Base-by-base conservation (phyloP, 2,329 filamentous ascomycete genomes). In the Diaporthe ampelina region DNA sequence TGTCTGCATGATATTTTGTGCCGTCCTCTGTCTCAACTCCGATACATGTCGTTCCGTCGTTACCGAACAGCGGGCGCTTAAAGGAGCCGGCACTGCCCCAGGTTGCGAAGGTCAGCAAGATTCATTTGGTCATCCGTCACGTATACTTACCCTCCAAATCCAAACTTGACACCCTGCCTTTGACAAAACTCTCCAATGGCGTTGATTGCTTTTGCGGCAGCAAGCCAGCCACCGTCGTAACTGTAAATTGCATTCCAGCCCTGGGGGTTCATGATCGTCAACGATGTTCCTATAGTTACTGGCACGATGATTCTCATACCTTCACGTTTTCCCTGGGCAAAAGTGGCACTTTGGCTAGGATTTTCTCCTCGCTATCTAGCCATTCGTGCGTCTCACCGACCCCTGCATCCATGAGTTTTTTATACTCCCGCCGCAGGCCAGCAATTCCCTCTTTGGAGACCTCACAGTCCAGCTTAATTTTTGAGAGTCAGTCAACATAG, bases 181-280 rank as follows among this genome's bases (percentile, higher is more conserved):
- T 79, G 80, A 17, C 86, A 77, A 19, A 81, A 80, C 37, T 82
- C 78, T 15, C 86, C 85, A 24, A 87, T 85, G 1, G 85, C 84
- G 70, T 86, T 83, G 78, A 86, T 86, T 24, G 85, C 85, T 77
- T 86, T 85, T 8, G 82, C 84, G 26, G 85, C 85, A 29, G 85
- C 85, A 21, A 87, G 79, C 86, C 86, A 87, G 59, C 86, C 86
- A 32, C 85, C 85, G 70, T 87, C 84, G 5, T 78, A 68, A 72
- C 82, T 84, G 68, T 80, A 86, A 24, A 87, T 79, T 11, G 82
- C 86, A 78, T 86, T 86, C 85, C 86, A 87, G 4, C 85, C 85
- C 80, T 83, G 68, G 2, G 6, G 8, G 9, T 6, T 26, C 13
- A 4, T 43, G 35, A 35, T 13, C 0, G 19, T 61, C 29, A 73